Conservation (phyloP, 2,329 filamentous ascomycete genomes). For the Aureobasidium subglaciale region DNA sequence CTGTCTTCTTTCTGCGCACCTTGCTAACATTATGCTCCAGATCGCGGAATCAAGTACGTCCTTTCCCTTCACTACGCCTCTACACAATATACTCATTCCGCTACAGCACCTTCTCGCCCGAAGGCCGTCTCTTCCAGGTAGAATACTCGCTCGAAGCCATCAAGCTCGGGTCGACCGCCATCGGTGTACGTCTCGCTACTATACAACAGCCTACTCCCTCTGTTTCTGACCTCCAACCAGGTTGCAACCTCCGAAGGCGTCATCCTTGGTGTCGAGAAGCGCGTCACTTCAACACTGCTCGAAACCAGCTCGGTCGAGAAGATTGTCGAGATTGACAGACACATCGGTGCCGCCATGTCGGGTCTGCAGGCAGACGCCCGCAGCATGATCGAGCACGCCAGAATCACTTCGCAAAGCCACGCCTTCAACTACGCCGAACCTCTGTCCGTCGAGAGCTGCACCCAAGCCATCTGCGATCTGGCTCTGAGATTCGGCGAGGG, state of each 20-base stretch:
- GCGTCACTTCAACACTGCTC: conserved; percentile 92
- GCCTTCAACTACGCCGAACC: conserved; percentile 97
- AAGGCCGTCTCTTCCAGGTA: conserved; percentile 99
- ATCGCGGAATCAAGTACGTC: conserved; percentile 90
- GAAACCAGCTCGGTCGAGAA: conserved; percentile 98
- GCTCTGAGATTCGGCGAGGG: conserved; percentile 95
- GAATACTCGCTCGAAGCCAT: conserved; percentile 99
- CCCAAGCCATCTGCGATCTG: conserved; percentile 96
- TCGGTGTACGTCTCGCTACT: conserved; percentile 59
- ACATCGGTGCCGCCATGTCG: conserved; percentile 98
- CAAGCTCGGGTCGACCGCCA: conserved; percentile 97
- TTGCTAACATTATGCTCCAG: conserved; percentile 40
- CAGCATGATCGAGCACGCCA: conserved; percentile 96
- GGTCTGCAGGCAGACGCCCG: conserved; percentile 95
- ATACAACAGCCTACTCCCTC: not conserved
- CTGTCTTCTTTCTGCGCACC: not conserved
- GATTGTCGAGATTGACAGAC: conserved; percentile 98
- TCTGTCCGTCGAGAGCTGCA: conserved; percentile 92
- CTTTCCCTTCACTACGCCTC: conserved; percentile 45
- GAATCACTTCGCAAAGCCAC: conserved; percentile 95
- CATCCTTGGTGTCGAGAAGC: conserved; percentile 96
- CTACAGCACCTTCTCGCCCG: conserved; percentile 91
- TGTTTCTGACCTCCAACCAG: conserved; percentile 29
- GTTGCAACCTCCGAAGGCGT: conserved; percentile 91
- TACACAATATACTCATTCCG: conserved; percentile 22